Evolutionary conservation across 305 asterid genomes (phyloP), one percentile per base, ranked within the genome.

Genomic region (Fraxinus nigra): DNA sequence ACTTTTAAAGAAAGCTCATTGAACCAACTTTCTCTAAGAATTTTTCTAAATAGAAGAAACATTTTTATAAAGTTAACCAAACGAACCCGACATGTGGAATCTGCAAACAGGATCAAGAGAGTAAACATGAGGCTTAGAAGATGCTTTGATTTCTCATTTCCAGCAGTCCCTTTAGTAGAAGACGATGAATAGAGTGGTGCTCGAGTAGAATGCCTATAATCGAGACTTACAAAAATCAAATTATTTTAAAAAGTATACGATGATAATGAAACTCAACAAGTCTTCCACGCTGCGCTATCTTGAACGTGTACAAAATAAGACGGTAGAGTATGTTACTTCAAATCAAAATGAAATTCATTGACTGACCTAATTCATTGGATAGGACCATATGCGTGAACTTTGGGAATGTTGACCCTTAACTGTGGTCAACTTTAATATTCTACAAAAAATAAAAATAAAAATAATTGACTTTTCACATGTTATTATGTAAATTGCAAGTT

Each of bases 61-160:
- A 40, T 10, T 40, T 10, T 40, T 40, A 40, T 10, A 40, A 40
- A 40, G 10, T 40, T 40, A 40, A 40, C 13, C 46, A 38, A 35
- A 7, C 9, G 9, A 7, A 38, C 13, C 11, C 13, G 8, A 8
- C 46, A 1, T 1, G 46, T 38, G 46, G 46, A 38, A 38, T 38
- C 0, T 38, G 48, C 73, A 2, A 77, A 22, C 2, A 76, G 84
- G 76, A 74, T 72, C 46, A 81, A 37, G 30, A 78, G 69, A 70
- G 77, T 34, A 16, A 40, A 37, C 28, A 81, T 24, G 35, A 37
- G 77, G 82, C 26, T 51, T 35, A 35, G 8, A 35, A 35, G 7
- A 35, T 0, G 38, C 38, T 72, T 37, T 46, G 84, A 14, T 35
- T 59, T 79, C 65, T 79, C 78, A 76, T 73, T 73, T 10, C 79